Conservation (phyloP, 192 early-diverging fungal species). For the Coemansia sp. region DNA sequence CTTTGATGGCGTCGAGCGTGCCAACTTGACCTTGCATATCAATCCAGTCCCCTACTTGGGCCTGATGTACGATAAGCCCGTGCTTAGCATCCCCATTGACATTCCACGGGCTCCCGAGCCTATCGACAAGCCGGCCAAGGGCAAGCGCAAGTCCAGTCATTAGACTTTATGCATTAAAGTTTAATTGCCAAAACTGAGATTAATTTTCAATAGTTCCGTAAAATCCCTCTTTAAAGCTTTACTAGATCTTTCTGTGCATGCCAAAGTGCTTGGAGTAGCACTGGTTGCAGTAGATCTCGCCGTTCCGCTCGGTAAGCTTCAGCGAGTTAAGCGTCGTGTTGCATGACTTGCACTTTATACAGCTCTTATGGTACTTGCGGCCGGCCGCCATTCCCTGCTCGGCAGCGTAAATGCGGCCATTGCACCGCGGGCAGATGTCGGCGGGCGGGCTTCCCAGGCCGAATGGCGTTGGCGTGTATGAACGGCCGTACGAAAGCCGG, state of each 20-base stretch:
- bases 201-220: no score
- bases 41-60: constrained; percentile 54
- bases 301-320: constrained; percentile 49
- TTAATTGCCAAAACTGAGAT: no score
- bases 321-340: constrained; percentile 31
- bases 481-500: constrained; percentile 32
- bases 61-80: constrained; percentile 46
- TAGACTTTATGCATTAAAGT: no score
- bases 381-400: constrained; percentile 47
- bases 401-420: constrained; percentile 41
- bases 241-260: constrained; percentile 33
- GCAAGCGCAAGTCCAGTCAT: background rate
- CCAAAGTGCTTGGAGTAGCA: constrained; percentile 54
- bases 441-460: constrained; percentile 25
- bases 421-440: constrained; percentile 50
- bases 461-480: constrained; percentile 24
- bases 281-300: constrained; percentile 50
- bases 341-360: constrained; percentile 49
- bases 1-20: constrained; percentile 32
- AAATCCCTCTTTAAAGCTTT: no score
- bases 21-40: constrained; percentile 46
- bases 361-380: constrained; percentile 52
- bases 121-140: background rate
- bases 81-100: constrained; percentile 30
- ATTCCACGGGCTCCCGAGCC: constrained; percentile 27